Evolutionary conservation across 2,329 filamentous ascomycete species (phyloP).

Genomic region (Fusarium armeniacum): DNA sequence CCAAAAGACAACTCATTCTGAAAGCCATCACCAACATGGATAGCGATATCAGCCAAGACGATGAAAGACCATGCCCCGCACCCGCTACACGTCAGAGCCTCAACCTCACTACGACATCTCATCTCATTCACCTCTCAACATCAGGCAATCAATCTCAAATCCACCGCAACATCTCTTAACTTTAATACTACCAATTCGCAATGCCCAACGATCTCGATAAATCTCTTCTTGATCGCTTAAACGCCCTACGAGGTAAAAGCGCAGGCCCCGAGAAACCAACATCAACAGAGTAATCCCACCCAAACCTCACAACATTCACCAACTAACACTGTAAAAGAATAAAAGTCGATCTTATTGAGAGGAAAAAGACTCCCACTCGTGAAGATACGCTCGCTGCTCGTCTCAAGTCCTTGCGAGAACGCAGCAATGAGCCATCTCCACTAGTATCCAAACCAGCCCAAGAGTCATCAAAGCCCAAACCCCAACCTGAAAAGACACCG

Average conservation of each 20-base stretch:
- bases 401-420: slow-evolving; percentile 65
- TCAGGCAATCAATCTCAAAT: not conserved
- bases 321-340: slow-evolving; percentile 36
- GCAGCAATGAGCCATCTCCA: slow-evolving; percentile 52
- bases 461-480: slow-evolving; percentile 4
- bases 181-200: accelerated
- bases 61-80: slow-evolving; percentile 27
- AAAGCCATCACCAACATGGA: too few relatives aligned
- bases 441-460: slow-evolving; percentile 23
- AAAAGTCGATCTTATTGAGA: slow-evolving; percentile 58
- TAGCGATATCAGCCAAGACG: slow-evolving; percentile 29
- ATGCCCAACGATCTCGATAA: slow-evolving; percentile 60
- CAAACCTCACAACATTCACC: slow-evolving; percentile 9
- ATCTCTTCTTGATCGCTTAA: slow-evolving; percentile 67
- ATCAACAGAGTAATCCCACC: slow-evolving; percentile 57
- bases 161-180: too few relatives aligned
- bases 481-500: slow-evolving; percentile 6
- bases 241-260: slow-evolving; percentile 61
- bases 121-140: slow-evolving; percentile 6
- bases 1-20: too few relatives aligned
- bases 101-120: not conserved
- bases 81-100: slow-evolving; percentile 30
- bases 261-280: slow-evolving; percentile 55
- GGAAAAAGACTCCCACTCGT: slow-evolving; percentile 59
- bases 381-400: slow-evolving; percentile 67